phyloP scores from a whole-genome alignment of 2,329 filamentous ascomycete genomes.

The Fusarium sp. region DNA sequence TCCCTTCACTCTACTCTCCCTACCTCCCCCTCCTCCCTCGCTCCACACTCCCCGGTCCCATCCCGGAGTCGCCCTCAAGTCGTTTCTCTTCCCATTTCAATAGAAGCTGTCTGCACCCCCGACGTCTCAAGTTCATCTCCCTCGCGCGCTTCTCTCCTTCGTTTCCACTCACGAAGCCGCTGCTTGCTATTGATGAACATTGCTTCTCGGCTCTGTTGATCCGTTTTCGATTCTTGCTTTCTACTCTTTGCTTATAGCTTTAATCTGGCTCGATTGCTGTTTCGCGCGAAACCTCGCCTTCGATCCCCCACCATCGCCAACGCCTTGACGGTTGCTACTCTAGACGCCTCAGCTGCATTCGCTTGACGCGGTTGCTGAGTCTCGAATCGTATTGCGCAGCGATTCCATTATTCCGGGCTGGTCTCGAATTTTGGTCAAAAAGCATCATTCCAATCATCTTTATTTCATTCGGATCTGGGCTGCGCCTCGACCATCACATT shows the following conservation, averaged over 20 bases:
- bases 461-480: constrained; percentile 48
- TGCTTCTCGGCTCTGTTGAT: constrained; percentile 46
- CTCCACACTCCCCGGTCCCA: constrained; percentile 52
- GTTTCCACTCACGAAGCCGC: constrained; percentile 47
- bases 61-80: constrained; percentile 48
- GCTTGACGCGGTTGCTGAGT: constrained; percentile 61
- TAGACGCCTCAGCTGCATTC: constrained; percentile 53
- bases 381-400: constrained; percentile 48
- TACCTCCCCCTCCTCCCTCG: constrained; percentile 44
- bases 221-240: constrained; percentile 48
- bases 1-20: constrained; percentile 48
- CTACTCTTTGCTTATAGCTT: constrained; percentile 59
- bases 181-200: constrained; percentile 46
- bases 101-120: constrained; percentile 41
- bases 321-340: constrained; percentile 58
- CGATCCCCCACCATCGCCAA: constrained; percentile 49
- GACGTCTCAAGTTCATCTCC: constrained; percentile 44
- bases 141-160: constrained; percentile 42
- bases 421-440: constrained; percentile 58
- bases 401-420: constrained; percentile 58
- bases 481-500: constrained; percentile 50
- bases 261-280: constrained; percentile 54
- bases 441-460: constrained; percentile 45
- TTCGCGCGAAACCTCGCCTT: constrained; percentile 49
- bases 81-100: constrained; percentile 47